Percentiles rank a stretch among this genome's conserved stretches.
Evolutionary conservation across 73 alveolate species (phyloP).

Genomic region (Blepharisma japonicum): DNA sequence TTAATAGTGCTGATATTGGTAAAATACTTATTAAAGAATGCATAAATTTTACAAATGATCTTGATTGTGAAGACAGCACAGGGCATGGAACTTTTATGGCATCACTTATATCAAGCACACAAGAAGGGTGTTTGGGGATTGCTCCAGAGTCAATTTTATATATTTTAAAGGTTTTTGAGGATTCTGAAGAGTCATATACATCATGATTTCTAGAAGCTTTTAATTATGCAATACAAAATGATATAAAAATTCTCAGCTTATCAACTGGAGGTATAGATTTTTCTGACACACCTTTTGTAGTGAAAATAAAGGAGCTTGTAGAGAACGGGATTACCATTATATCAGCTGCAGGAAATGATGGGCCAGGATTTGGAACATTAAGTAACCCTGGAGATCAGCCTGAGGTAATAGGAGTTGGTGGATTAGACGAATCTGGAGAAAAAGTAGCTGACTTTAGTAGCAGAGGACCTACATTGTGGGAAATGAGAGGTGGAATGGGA

Average conservation of each 20-base stretch:
- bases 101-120: conserved; percentile 37
- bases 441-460: conserved; percentile 55
- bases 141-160: conserved; percentile 60
- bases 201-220: conserved; percentile 62
- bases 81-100: conserved; percentile 65
- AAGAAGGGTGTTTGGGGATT: conserved; percentile 49
- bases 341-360: conserved; percentile 67
- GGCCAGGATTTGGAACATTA: conserved; percentile 61
- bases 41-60: conserved; percentile 42
- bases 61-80: conserved; percentile 24
- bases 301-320: conserved; percentile 48
- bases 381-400: conserved; percentile 59
- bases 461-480: conserved; percentile 68
- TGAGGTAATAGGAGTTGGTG: conserved; percentile 65
- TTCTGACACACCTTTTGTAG: conserved; percentile 47
- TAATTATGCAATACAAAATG: conserved; percentile 42
- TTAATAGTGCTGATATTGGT: neutral
- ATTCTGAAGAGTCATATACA: conserved; percentile 40
- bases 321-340: conserved; percentile 42
- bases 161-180: conserved; percentile 47
- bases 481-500: conserved; percentile 42
- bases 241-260: conserved; percentile 45
- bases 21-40: conserved; percentile 7
- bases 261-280: conserved; percentile 59
- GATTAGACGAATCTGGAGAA: conserved; percentile 37